A percentile compares a stretch with the other conserved stretches of the same genome.
phyloP scores from a whole-genome alignment of 441 rosid genomes.

The Adansonia rubrostipa region DNA sequence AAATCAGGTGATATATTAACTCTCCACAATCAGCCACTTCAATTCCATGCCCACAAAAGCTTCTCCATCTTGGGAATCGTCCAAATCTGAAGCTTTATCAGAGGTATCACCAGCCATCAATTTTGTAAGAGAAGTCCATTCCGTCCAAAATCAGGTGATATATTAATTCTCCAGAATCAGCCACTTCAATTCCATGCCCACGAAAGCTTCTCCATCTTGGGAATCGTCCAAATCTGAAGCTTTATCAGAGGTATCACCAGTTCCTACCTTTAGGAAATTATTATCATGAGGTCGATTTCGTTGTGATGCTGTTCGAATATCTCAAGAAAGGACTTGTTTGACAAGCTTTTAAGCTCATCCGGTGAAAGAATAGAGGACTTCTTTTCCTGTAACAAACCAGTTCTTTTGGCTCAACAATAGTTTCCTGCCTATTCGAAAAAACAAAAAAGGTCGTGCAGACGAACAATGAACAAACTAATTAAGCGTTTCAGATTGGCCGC shows the following conservation, averaged over 20 bases:
- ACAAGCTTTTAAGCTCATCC: conserved; percentile 62
- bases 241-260: conserved; percentile 14
- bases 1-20: conserved; percentile 61
- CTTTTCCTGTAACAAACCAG: conserved; percentile 51
- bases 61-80: conserved; percentile 33
- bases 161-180: conserved; percentile 31
- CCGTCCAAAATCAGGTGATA: conserved; percentile 83
- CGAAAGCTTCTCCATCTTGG: conserved; percentile 33
- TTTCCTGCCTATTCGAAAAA: not conserved
- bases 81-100: conserved; percentile 26
- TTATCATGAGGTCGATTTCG: conserved; percentile 54
- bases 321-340: conserved; percentile 83
- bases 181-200: conserved; percentile 11
- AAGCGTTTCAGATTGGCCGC: not conserved
- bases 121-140: conserved; percentile 69
- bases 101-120: conserved; percentile 34
- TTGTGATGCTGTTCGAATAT: conserved; percentile 88
- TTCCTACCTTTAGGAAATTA: conserved; percentile 19
- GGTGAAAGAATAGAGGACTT: conserved; percentile 71
- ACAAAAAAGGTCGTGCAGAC: not conserved
- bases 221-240: conserved; percentile 25
- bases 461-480: not conserved
- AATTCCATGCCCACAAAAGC: conserved; percentile 12
- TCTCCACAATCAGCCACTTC: conserved; percentile 25
- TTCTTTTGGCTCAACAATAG: conserved; percentile 9